These are phyloP conservation scores for Aspergillus carlsbadensis DNA, from an alignment of 495 filamentous ascomycete species.

Conservation along the genomic window DNA sequence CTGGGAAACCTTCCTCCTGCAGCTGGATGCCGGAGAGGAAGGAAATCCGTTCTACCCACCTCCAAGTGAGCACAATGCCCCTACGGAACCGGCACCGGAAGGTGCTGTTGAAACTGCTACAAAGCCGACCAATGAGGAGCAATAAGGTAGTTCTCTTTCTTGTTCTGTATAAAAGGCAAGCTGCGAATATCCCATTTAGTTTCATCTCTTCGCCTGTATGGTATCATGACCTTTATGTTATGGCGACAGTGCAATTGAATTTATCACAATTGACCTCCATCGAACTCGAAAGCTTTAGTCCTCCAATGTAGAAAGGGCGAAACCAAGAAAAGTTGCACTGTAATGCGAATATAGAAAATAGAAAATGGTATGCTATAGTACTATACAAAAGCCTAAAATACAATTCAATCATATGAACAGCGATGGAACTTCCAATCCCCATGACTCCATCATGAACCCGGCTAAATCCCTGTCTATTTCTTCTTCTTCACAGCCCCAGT, in stretches of 20 bases:
- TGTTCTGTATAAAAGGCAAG: slow-evolving; percentile 20
- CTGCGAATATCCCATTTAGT: slow-evolving; percentile 9
- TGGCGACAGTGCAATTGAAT: slow-evolving; percentile 19
- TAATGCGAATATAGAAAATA: not conserved
- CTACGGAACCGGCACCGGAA: slow-evolving; percentile 24
- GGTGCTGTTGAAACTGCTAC: slow-evolving; percentile 30
- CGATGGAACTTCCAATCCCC: not conserved
- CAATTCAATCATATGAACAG: slow-evolving; percentile 6
- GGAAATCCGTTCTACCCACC: slow-evolving; percentile 74
- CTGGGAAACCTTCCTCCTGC: slow-evolving; percentile 97
- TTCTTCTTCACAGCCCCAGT: slow-evolving; percentile 33
- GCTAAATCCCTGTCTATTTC: slow-evolving; percentile 7
- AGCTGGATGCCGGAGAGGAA: slow-evolving; percentile 90
- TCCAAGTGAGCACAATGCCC: slow-evolving; percentile 21
- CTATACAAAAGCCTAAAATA: slow-evolving; percentile 18
- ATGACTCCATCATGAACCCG: not conserved
- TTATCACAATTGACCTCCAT: slow-evolving; percentile 9
- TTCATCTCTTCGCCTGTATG: slow-evolving; percentile 8
- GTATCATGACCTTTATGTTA: slow-evolving; percentile 12
- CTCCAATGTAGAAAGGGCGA: not conserved
- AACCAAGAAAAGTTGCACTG: not conserved
- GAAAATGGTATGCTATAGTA: slow-evolving; percentile 19
- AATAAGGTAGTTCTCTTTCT: slow-evolving; percentile 20
- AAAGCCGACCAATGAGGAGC: slow-evolving; percentile 37
- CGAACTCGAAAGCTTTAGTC: not conserved